Percentiles rank a stretch among this genome's conserved stretches.
phyloP scores from a whole-genome alignment of 2,329 filamentous ascomycete species.

The Simplicillium aogashimaense region DNA sequence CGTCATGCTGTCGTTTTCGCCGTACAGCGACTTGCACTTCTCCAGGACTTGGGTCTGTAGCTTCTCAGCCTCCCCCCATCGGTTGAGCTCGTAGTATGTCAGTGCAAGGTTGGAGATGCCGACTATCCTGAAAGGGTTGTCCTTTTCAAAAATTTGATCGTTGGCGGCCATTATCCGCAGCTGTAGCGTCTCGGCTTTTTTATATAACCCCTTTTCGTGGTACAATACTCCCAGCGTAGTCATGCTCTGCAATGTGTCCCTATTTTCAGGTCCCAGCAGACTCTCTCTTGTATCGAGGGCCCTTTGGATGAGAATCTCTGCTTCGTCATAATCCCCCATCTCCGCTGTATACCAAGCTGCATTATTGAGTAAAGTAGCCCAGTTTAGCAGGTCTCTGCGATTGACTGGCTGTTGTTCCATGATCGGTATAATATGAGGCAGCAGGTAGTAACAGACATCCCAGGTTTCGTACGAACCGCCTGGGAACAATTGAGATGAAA shows the following conservation, averaged over 20 bases:
- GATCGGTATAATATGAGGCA: constrained; percentile 9
- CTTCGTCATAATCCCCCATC: too few relatives aligned
- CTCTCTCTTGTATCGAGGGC: constrained; percentile 3
- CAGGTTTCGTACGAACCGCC: constrained; percentile 7
- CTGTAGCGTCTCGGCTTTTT: too few relatives aligned
- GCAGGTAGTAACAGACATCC: constrained; percentile 5
- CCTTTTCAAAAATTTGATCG: too few relatives aligned
- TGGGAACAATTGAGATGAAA: constrained; percentile 7
- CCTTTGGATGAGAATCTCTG: not conserved
- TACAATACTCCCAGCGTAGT: too few relatives aligned
- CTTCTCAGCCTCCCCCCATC: constrained; percentile 4
- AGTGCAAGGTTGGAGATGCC: constrained; percentile 6
- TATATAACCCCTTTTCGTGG: too few relatives aligned
- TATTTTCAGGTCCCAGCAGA: constrained; percentile 3
- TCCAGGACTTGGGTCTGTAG: not conserved
- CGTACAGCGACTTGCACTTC: too few relatives aligned
- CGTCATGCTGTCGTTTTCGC: too few relatives aligned
- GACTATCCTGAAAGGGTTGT: constrained; percentile 6
- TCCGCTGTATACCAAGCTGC: too few relatives aligned
- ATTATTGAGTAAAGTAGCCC: too few relatives aligned
- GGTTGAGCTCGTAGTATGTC: constrained; percentile 8
- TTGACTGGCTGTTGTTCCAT: not conserved
- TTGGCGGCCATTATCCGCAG: too few relatives aligned
- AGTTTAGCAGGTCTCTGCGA: not conserved
- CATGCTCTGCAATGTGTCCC: too few relatives aligned